Conservation (phyloP, 495 filamentous ascomycete species). For the Penicillium goetzii region DNA sequence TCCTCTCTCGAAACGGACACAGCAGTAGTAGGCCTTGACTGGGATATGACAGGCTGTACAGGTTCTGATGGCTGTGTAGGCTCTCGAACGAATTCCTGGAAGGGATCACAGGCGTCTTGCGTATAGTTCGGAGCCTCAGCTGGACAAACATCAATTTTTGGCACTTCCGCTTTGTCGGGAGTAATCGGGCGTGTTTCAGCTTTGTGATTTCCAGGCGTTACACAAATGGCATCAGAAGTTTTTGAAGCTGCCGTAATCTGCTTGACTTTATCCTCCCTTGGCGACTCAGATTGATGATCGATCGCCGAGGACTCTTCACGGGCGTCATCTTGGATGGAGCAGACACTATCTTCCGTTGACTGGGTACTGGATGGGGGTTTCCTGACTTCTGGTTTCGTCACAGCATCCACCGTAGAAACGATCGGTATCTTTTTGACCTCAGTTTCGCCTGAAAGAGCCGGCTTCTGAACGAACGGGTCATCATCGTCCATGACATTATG, state of each 20-base stretch:
- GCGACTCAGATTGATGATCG: background rate
- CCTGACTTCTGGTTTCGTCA: background rate
- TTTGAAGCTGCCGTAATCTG: background rate
- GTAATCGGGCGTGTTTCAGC: background rate
- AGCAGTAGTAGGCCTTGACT: background rate
- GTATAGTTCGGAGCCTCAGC: background rate
- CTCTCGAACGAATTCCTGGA: background rate
- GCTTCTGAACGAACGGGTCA: conserved; percentile 10
- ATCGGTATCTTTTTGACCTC: background rate
- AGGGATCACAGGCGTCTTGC: background rate
- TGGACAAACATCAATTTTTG: background rate
- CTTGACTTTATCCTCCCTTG: background rate
- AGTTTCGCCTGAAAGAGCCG: background rate
- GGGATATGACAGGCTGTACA: background rate
- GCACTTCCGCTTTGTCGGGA: background rate
- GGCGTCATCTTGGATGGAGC: background rate
- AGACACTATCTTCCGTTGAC: background rate
- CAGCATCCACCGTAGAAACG: background rate
- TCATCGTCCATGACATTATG: conserved; percentile 8
- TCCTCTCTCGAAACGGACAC: conserved; percentile 3
- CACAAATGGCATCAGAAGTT: background rate
- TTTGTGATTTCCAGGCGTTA: background rate
- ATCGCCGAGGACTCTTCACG: background rate
- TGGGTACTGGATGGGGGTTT: background rate
- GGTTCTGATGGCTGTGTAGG: background rate